Percentiles rank a stretch among this genome's conserved stretches.
These are phyloP conservation scores for Ampelocalamus luodianensis DNA, from an alignment of 176 grass and related monocot species.

Conservation along the genomic window DNA sequence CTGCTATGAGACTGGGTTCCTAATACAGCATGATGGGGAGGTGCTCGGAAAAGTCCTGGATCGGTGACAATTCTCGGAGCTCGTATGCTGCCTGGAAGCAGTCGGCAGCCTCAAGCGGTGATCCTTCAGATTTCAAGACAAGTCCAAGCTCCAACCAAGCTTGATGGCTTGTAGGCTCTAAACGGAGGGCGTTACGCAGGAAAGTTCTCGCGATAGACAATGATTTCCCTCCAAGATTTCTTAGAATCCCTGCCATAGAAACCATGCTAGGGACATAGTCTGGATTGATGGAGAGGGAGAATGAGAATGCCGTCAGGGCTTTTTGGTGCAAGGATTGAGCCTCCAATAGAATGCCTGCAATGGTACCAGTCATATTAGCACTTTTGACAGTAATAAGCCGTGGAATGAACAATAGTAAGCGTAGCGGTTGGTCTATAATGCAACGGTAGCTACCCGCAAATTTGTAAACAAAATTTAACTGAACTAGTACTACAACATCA, in stretches of 20 bases:
- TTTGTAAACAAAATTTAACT: background rate
- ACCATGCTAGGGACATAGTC: constrained; percentile 89
- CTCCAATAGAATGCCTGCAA: constrained; percentile 74
- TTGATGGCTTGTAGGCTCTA: constrained; percentile 74
- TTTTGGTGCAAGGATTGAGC: constrained; percentile 79
- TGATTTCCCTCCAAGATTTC: constrained; percentile 59
- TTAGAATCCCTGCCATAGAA: constrained; percentile 77
- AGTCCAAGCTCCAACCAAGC: constrained; percentile 85
- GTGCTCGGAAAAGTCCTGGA: constrained; percentile 61
- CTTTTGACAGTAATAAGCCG: background rate
- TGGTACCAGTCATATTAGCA: constrained; percentile 13
- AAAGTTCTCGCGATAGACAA: constrained; percentile 71
- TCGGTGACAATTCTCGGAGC: constrained; percentile 71
- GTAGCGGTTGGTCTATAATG: background rate
- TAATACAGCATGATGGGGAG: constrained; percentile 57
- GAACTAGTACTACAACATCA: background rate
- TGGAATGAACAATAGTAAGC: constrained; percentile 6
- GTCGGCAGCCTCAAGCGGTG: constrained; percentile 69
- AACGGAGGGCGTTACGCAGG: constrained; percentile 64
- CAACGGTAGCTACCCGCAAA: background rate
- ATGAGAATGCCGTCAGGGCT: constrained; percentile 73
- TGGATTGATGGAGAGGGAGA: constrained; percentile 75
- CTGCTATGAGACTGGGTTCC: constrained; percentile 16
- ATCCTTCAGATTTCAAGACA: constrained; percentile 73
- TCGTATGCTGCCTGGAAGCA: constrained; percentile 91